Evolutionary conservation across 2,329 filamentous ascomycete genomes (phyloP).

Genomic region (Harringtonia lauricola): DNA sequence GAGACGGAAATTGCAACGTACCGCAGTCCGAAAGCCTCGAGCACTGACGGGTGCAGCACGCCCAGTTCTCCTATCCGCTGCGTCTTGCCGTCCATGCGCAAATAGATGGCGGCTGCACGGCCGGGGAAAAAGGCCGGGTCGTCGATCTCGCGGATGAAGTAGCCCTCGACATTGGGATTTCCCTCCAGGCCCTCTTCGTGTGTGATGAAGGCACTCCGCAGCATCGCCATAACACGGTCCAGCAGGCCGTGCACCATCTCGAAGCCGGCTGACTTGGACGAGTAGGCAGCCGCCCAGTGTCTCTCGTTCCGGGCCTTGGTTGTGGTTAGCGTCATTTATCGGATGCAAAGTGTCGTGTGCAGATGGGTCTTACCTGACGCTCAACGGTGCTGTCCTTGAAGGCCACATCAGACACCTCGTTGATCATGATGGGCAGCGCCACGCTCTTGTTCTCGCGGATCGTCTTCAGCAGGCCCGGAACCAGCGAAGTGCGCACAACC

Average conservation of each 20-base stretch:
- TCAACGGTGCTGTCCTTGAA: slow-evolving; percentile 78
- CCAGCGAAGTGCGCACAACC: slow-evolving; percentile 74
- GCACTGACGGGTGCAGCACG: slow-evolving; percentile 82
- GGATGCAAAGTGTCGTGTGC: too few relatives aligned
- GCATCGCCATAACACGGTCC: slow-evolving; percentile 86
- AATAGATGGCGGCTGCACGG: slow-evolving; percentile 74
- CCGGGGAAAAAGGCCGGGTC: slow-evolving; percentile 88
- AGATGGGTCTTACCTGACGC: slow-evolving; percentile 40
- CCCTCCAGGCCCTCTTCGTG: slow-evolving; percentile 55
- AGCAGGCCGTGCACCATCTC: slow-evolving; percentile 91
- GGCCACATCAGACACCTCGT: slow-evolving; percentile 82
- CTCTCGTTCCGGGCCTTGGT: slow-evolving; percentile 68
- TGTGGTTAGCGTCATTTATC: not conserved
- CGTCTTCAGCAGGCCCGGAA: slow-evolving; percentile 86
- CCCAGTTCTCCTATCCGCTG: slow-evolving; percentile 80
- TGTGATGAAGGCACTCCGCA: slow-evolving; percentile 70
- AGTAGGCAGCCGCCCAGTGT: slow-evolving; percentile 93
- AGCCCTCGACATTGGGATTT: slow-evolving; percentile 39
- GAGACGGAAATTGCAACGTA: slow-evolving; percentile 26
- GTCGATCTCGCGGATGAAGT: slow-evolving; percentile 91
- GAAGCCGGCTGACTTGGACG: slow-evolving; percentile 88
- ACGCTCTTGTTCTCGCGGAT: slow-evolving; percentile 89
- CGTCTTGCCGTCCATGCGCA: slow-evolving; percentile 64
- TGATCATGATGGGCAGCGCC: slow-evolving; percentile 79
- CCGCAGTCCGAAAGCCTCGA: slow-evolving; percentile 88